Evolutionary conservation across 108 stramenopile species (phyloP), one percentile per base, ranked within the genome.

Genomic region (Conticribra guillardii): DNA sequence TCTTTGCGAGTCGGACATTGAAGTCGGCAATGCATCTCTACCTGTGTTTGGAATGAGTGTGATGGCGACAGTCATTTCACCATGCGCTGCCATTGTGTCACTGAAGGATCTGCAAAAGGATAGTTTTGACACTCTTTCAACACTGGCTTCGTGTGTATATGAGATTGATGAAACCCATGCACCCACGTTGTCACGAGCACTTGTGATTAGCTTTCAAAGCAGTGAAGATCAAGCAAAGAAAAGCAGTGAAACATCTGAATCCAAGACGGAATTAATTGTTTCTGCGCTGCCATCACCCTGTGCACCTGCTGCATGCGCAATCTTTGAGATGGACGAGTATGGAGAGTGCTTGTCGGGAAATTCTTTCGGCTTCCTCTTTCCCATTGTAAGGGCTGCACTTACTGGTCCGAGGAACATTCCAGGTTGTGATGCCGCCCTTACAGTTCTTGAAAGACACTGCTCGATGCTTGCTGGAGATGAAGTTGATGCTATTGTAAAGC

Each of bases 311-410:
- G 90, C 90, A n/a, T 65, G 64, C 9, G 67, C 81, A 23, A 82
- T 96, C 31, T 81, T 76, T 55, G 91, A 90, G 69, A 90, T 96
- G 84, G 92, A 91, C 45, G 84, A 93, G 16, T 91, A 83, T 65
- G 80, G 79, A 24, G 92, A 92, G 23, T 73, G 74, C 52, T 71
- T 96, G 21, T 91, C 92, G n/a, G 87, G 84, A 28, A 62, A 84
- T 52, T 93, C 92, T 0, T 96, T 96, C 69, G 69, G 60, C 29
- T 92, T 96, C 70, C 82, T 96, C 21, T 90, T 96, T 51, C 94
- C 94, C 18, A 74, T 96, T 27, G 32, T 96, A 23, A 64, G 71
- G 21, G 89, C 94, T n/a, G 79, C 88, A 26, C 54, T 96, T 24
- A 82, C 83, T 58, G 94, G 94, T 21, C 89, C 90, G 28, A 73